A percentile compares a stretch with the other conserved stretches of the same genome.
phyloP scores from a whole-genome alignment of 139 green algal genomes.

The Spirogloea muscicola region DNA sequence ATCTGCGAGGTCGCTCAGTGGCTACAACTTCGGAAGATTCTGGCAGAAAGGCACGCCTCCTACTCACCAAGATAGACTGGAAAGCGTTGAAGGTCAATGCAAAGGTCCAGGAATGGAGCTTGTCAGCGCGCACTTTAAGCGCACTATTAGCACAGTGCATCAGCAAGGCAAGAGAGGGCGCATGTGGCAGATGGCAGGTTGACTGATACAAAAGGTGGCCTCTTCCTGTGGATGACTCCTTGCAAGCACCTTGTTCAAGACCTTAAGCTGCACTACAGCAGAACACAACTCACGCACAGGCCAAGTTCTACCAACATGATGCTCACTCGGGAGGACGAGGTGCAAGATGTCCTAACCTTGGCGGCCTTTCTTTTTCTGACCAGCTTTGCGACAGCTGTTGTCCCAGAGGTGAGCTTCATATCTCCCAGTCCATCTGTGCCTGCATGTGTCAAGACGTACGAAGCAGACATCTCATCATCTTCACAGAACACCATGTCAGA shows the following conservation, averaged over 20 bases:
- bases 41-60: neutral
- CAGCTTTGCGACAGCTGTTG: slow-evolving; percentile 27
- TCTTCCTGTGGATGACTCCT: neutral
- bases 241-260: neutral
- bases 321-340: neutral
- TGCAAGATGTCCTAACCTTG: slow-evolving; percentile 1
- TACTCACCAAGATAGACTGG: too few relatives aligned
- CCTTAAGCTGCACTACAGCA: neutral
- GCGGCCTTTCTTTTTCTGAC: slow-evolving; percentile 30
- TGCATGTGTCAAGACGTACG: neutral
- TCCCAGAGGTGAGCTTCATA: slow-evolving; percentile 46
- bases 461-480: neutral
- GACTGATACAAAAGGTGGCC: neutral
- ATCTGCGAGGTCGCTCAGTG: too few relatives aligned
- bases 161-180: too few relatives aligned
- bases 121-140: too few relatives aligned
- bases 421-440: slow-evolving; percentile 30
- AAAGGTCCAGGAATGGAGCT: too few relatives aligned
- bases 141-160: too few relatives aligned
- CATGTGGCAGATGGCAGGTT: neutral
- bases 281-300: neutral
- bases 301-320: neutral
- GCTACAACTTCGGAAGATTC: neutral
- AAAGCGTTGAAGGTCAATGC: too few relatives aligned
- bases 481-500: too few relatives aligned